These are phyloP conservation scores for Chlamydomonas eustigma DNA, from an alignment of 139 green algal species.

Conservation along the genomic window DNA sequence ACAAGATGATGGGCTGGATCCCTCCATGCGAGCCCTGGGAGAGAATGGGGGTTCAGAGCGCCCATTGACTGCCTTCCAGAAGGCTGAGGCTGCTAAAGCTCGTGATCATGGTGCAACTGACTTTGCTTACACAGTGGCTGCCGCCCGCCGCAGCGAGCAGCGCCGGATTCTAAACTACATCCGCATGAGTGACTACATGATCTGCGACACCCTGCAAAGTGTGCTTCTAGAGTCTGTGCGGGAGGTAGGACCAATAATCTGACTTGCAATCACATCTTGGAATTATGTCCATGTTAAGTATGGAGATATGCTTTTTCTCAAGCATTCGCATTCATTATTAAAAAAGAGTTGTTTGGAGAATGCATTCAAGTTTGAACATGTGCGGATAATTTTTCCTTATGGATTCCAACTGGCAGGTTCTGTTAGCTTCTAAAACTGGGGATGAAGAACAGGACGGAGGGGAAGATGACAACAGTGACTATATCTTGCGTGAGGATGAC, in stretches of 20 bases:
- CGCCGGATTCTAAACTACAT: constrained; percentile 69
- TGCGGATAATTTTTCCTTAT: no score
- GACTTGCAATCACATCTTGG: no score
- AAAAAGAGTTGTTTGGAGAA: no score
- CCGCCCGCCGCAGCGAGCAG: constrained; percentile 67
- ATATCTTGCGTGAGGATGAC: constrained; percentile 1
- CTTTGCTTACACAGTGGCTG: constrained; percentile 72
- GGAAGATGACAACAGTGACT: neutral
- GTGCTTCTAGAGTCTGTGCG: constrained; percentile 55
- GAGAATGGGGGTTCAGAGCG: neutral
- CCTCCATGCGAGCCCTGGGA: constrained; percentile 9
- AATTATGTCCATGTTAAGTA: no score
- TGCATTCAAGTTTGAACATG: no score
- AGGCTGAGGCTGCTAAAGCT: constrained; percentile 33
- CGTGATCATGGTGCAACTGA: constrained; percentile 41
- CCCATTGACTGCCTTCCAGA: neutral
- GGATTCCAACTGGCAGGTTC: no score
- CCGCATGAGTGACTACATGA: constrained; percentile 70
- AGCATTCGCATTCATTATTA: no score
- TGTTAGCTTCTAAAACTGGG: neutral
- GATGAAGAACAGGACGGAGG: neutral
- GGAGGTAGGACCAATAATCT: constrained; percentile 38
- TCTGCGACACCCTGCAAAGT: constrained; percentile 69
- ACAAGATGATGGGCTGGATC: constrained; percentile 27
- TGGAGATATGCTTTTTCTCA: no score